Conservation (phyloP, 2,329 filamentous ascomycete species). For the Conoideocrella luteorostrata region DNA sequence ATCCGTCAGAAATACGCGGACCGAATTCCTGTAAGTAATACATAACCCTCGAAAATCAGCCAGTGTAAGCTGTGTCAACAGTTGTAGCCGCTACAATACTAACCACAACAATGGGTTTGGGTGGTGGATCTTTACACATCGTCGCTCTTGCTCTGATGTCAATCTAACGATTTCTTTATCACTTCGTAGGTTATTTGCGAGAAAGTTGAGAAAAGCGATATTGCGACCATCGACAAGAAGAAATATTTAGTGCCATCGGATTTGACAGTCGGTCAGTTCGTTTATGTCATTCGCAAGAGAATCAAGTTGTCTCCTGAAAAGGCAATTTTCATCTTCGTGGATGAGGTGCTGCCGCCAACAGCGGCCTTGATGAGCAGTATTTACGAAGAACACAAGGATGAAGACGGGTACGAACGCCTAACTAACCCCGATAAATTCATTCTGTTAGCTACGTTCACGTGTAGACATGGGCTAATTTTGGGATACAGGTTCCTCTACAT, state of each 20-base stretch:
- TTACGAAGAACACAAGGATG: constrained; percentile 97
- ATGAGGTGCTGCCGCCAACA: constrained; percentile 93
- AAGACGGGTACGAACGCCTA: constrained; percentile 51
- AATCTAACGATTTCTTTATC: background rate
- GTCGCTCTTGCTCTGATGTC: too few relatives aligned
- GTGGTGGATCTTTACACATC: too few relatives aligned
- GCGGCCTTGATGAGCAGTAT: constrained; percentile 98
- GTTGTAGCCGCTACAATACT: too few relatives aligned
- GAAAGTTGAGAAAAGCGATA: constrained; percentile 98
- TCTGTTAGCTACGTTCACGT: background rate
- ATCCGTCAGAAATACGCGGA: constrained; percentile 99
- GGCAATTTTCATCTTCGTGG: constrained; percentile 99
- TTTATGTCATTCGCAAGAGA: constrained; percentile 99
- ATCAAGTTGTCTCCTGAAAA: constrained; percentile 99
- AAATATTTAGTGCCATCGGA: constrained; percentile 98
- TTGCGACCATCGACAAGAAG: constrained; percentile 99
- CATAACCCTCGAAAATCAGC: too few relatives aligned
- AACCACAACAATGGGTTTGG: too few relatives aligned
- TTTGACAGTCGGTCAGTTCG: constrained; percentile 97
- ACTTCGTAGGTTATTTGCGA: constrained; percentile 85
- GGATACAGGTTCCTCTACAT: constrained; percentile 83
- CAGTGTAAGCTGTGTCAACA: too few relatives aligned
- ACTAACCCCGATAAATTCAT: background rate
- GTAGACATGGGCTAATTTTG: constrained; percentile 10
- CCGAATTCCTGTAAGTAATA: constrained; percentile 84